phyloP scores from a whole-genome alignment of 768 basidiomycete species.

The Leccinum incarnatum region DNA sequence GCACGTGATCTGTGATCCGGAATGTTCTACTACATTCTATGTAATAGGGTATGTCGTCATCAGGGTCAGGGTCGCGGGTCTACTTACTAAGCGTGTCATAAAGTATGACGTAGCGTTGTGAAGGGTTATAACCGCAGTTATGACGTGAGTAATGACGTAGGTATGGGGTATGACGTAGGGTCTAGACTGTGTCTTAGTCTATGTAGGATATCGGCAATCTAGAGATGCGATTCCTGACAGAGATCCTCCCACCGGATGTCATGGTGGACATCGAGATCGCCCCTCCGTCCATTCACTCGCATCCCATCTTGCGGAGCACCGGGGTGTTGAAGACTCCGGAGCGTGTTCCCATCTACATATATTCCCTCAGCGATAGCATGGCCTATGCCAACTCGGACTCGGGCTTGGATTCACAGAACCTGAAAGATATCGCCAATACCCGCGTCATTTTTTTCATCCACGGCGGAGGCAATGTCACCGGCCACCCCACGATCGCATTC shows the following conservation, averaged over 20 bases:
- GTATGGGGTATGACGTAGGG: too few relatives aligned
- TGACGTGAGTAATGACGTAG: too few relatives aligned
- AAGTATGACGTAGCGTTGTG: too few relatives aligned
- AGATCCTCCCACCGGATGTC: constrained; percentile 1
- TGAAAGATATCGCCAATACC: background rate
- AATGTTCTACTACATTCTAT: too few relatives aligned
- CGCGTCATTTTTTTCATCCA: constrained; percentile 25
- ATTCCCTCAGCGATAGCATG: background rate
- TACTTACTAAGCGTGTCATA: too few relatives aligned
- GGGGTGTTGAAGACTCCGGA: constrained; percentile 12
- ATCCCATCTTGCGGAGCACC: background rate
- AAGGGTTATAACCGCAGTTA: too few relatives aligned
- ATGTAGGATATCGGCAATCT: too few relatives aligned
- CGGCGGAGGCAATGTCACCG: constrained; percentile 18
- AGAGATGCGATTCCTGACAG: too few relatives aligned
- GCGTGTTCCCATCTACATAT: constrained; percentile 22
- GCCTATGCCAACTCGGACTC: background rate
- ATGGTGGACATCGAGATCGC: constrained; percentile 17
- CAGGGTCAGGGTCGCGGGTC: too few relatives aligned
- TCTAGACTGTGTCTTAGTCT: too few relatives aligned
- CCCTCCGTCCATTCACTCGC: constrained; percentile 4
- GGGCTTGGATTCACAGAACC: background rate
- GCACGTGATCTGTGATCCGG: too few relatives aligned
- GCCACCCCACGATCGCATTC: constrained; percentile 6
- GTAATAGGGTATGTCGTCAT: too few relatives aligned